phyloP scores from a whole-genome alignment of 495 filamentous ascomycete species.

The Xylaria bambusicola region DNA sequence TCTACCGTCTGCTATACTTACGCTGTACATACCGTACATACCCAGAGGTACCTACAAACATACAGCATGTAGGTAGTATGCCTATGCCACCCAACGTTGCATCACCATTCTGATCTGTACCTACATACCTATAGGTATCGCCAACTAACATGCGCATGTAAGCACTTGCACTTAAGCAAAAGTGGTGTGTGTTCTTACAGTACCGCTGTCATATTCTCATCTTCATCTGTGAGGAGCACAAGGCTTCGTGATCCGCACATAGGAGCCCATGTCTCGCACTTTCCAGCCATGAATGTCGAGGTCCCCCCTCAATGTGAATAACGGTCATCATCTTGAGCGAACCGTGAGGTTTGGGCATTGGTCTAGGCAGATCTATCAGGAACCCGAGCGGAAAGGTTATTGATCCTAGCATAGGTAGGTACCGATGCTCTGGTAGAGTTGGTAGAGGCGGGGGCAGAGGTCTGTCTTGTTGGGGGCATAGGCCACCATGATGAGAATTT shows the following conservation, averaged over 20 bases:
- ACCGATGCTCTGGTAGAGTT: background rate
- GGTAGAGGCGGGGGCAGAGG: background rate
- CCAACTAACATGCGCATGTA: slow-evolving; percentile 11
- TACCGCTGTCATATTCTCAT: background rate
- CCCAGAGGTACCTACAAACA: background rate
- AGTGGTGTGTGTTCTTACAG: background rate
- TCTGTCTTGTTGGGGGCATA: background rate
- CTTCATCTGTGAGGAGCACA: background rate
- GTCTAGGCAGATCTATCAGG: background rate
- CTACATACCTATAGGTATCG: too few species aligned
- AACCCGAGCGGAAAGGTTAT: background rate
- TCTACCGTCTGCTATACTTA: too few species aligned
- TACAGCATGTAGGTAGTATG: background rate
- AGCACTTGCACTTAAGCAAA: background rate
- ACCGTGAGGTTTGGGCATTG: too few species aligned
- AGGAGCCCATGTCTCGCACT: too few species aligned
- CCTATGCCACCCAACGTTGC: background rate
- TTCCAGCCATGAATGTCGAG: too few species aligned
- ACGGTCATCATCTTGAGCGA: background rate
- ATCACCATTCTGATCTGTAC: background rate
- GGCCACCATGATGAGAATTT: background rate
- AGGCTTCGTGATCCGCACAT: background rate
- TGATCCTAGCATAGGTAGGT: background rate
- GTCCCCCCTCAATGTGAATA: too few species aligned
- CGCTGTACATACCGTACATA: too few species aligned